phyloP scores from a whole-genome alignment of 2,329 filamentous ascomycete species.

The Aspergillus melleus region DNA sequence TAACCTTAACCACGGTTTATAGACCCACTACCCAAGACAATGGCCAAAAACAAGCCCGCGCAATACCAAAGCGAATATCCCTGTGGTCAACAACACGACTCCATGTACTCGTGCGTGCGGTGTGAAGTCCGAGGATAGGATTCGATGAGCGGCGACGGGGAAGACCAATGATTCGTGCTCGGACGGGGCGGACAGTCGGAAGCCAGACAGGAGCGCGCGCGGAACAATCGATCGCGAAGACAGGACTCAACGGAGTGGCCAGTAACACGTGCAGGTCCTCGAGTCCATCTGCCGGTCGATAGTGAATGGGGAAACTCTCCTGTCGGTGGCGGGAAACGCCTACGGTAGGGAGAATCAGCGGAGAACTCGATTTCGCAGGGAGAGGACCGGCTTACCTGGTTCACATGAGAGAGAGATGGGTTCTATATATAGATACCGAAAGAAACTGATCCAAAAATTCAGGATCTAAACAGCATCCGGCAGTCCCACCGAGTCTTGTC shows the following conservation, averaged over 20 bases:
- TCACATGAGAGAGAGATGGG: constrained; percentile 2
- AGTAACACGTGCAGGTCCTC: background rate
- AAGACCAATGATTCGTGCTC: background rate
- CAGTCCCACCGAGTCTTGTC: background rate
- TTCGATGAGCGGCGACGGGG: background rate
- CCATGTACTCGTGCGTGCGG: background rate
- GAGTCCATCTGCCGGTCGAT: constrained; percentile 10
- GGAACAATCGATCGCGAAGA: constrained; percentile 5
- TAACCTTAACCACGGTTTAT: background rate
- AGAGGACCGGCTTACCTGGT: constrained; percentile 10
- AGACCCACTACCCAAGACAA: background rate
- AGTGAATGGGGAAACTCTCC: constrained; percentile 12
- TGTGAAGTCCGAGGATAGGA: background rate
- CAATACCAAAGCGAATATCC: background rate
- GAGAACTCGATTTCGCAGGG: constrained; percentile 2
- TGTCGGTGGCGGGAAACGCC: constrained; percentile 12
- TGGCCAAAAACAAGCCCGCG: background rate
- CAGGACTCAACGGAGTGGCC: constrained; percentile 6
- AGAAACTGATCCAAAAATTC: background rate
- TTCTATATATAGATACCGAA: constrained; percentile 7
- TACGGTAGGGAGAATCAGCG: constrained; percentile 22
- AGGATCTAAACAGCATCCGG: constrained; percentile 3
- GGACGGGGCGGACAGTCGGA: constrained; percentile 4
- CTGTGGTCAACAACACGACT: background rate
- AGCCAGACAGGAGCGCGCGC: background rate